A percentile compares a stretch with the other conserved stretches of the same genome.
Conservation (phyloP, 306 rosid genomes). For the Medicago ruthenica region DNA sequence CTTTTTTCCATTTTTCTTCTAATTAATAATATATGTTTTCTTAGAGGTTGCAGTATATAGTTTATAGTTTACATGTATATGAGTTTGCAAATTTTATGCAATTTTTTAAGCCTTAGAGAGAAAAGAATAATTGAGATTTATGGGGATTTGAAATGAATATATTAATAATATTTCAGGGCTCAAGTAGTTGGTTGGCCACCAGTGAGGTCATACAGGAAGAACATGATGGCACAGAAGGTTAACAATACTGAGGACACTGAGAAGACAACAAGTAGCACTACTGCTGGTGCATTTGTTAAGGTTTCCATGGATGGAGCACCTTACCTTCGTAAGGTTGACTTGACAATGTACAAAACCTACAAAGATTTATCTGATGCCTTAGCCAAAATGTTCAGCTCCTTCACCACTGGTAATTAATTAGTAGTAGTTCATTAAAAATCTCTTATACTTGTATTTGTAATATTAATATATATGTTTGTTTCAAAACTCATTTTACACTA, state of each 20-base stretch:
- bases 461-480: too few relatives aligned
- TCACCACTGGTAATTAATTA: constrained; percentile 69
- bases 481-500: too few relatives aligned
- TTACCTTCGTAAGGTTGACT: constrained; percentile 96
- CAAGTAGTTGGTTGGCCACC: constrained; percentile 99
- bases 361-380: constrained; percentile 87
- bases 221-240: constrained; percentile 78
- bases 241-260: constrained; percentile 43
- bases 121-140: constrained; percentile 13
- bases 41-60: constrained; percentile 8
- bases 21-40: background rate
- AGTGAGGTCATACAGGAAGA: constrained; percentile 95
- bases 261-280: constrained; percentile 49
- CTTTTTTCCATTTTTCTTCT: background rate
- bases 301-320: constrained; percentile 99
- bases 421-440: too few relatives aligned
- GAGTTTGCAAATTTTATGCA: background rate
- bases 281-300: constrained; percentile 69
- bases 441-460: too few relatives aligned
- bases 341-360: constrained; percentile 91
- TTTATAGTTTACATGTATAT: constrained; percentile 21
- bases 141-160: constrained; percentile 31
- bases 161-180: constrained; percentile 58
- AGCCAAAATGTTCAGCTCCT: constrained; percentile 99
- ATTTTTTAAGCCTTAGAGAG: background rate